Conservation (phyloP, 2,329 filamentous ascomycete species). For the Talaromyces sp. region DNA sequence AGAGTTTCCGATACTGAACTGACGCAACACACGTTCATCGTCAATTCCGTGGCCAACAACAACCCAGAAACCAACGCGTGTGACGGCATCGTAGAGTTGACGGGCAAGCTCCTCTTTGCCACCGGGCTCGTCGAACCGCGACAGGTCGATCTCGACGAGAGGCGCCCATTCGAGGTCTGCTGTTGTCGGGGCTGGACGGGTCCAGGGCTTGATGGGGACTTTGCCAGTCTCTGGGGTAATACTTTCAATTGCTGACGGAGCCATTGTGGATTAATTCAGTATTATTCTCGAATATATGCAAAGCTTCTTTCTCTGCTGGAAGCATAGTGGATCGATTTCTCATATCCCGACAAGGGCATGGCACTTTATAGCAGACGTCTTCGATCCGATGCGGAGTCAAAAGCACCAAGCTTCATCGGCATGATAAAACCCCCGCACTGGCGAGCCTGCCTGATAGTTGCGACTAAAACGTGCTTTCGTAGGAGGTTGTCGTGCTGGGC, state of each 20-base stretch:
- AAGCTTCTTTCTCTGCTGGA: neutral
- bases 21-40: slow-evolving; percentile 50
- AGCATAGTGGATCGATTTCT: neutral
- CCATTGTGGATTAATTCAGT: slow-evolving; percentile 12
- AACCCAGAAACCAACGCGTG: slow-evolving; percentile 25
- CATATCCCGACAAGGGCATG: neutral
- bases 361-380: neutral
- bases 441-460: neutral
- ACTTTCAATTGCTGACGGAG: slow-evolving; percentile 17
- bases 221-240: slow-evolving; percentile 2
- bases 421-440: neutral
- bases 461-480: neutral
- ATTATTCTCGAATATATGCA: neutral
- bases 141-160: slow-evolving; percentile 50
- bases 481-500: neutral
- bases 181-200: slow-evolving; percentile 21
- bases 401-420: neutral
- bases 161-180: slow-evolving; percentile 45
- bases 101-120: slow-evolving; percentile 45
- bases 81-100: slow-evolving; percentile 47
- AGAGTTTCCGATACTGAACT: slow-evolving; percentile 52
- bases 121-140: slow-evolving; percentile 46
- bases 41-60: slow-evolving; percentile 38
- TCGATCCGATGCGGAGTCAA: neutral
- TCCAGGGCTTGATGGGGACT: slow-evolving; percentile 20